Base-by-base conservation (phyloP, 805 yeast genomes). In the Myxozyma melibiosi region DNA sequence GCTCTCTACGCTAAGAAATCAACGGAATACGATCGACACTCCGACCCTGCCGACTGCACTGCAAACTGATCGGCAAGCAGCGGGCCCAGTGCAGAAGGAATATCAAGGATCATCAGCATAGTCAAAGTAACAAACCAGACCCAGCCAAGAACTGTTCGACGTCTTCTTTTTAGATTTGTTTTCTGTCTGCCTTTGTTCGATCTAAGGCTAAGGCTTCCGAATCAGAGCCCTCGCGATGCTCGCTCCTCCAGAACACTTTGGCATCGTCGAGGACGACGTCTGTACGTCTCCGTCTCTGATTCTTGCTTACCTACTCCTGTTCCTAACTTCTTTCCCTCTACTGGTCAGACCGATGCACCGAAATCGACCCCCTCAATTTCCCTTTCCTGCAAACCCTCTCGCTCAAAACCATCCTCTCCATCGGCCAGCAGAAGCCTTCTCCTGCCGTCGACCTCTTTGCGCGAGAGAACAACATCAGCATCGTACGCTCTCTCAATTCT, bases 181-280 rank as follows among this genome's bases (percentile, higher is more conserved):
- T n/a, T n/a, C n/a, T n/a, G n/a, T n/a, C n/a, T n/a, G n/a, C n/a
- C n/a, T n/a, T n/a, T n/a, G n/a, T n/a, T n/a, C n/a, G n/a, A n/a
- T n/a, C n/a, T n/a, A n/a, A n/a, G n/a, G n/a, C n/a, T n/a, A n/a
- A n/a, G n/a, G n/a, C n/a, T n/a, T n/a, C n/a, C n/a, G n/a, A n/a
- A n/a, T n/a, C n/a, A n/a, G n/a, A n/a, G n/a, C n/a, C n/a, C n/a
- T n/a, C n/a, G n/a, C 27, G 6, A 90, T 90, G 97, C 76, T 90
- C 31, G 88, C 91, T 0, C 96, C 96, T 1, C 98, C 99, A 0
- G 92, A 90, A 47, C 88, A 88, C 69, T 94, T 88, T 74, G 96
- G 96, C 0, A 77, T 90, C 30, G 97, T 91, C 3, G 97, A 94
- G 72, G 84, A 85, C 25, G 96, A 96, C 0, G 75, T 92, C 1